Evolutionary conservation across 2,329 filamentous ascomycete genomes (phyloP).

Genomic region (Aspergillus ibericus): DNA sequence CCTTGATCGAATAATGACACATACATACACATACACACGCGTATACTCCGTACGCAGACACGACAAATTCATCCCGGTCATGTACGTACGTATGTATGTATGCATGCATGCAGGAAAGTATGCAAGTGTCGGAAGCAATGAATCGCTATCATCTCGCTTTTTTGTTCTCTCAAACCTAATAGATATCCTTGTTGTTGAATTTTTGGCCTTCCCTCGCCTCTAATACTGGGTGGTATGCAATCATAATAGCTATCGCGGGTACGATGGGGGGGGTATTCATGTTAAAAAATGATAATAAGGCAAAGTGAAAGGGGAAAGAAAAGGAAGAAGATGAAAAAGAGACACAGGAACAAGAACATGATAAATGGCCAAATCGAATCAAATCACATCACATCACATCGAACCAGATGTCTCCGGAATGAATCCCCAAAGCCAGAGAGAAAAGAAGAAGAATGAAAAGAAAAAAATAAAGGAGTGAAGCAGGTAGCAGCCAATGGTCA

Average conservation of each 20-base stretch:
- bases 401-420: neutral
- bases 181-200: neutral
- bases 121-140: too few relatives aligned
- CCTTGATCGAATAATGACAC: too few relatives aligned
- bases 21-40: too few relatives aligned
- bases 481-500: neutral
- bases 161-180: neutral
- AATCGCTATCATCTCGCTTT: too few relatives aligned
- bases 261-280: neutral
- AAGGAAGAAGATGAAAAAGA: constrained; percentile 1
- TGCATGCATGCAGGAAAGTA: too few relatives aligned
- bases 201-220: neutral
- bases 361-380: constrained; percentile 1
- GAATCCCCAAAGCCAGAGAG: neutral
- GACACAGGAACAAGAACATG: constrained; percentile 6
- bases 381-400: neutral
- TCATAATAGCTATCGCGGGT: neutral
- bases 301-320: neutral
- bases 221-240: neutral
- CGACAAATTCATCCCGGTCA: too few relatives aligned
- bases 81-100: too few relatives aligned
- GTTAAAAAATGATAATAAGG: constrained; percentile 1
- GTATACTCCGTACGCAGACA: too few relatives aligned
- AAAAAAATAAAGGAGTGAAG: constrained; percentile 2
- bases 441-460: constrained; percentile 10